These are phyloP conservation scores for Wickerhamomyces bisporus DNA, from an alignment of 805 yeast species.

Conservation along the genomic window DNA sequence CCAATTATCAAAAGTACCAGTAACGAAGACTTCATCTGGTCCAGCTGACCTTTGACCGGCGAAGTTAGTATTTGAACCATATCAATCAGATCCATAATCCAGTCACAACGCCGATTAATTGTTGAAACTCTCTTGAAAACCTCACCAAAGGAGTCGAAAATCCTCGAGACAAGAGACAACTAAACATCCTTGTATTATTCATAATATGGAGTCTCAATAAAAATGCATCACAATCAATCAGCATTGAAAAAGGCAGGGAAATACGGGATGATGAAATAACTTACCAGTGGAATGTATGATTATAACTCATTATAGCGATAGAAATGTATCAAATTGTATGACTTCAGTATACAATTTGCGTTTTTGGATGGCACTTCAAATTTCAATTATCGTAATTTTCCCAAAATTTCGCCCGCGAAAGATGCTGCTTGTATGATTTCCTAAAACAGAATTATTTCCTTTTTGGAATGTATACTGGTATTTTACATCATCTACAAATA, in stretches of 20 bases:
- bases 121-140: neutral
- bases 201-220: too few species aligned
- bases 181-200: neutral
- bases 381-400: too few species aligned
- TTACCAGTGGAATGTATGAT: conserved; percentile 13
- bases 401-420: too few species aligned
- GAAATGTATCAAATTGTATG: neutral
- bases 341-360: neutral
- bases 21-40: conserved; percentile 52
- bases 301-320: conserved; percentile 8
- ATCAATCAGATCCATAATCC: too few species aligned
- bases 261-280: too few species aligned
- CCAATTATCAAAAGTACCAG: conserved; percentile 74
- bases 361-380: neutral
- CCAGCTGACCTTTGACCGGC: conserved; percentile 40
- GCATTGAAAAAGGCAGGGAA: too few species aligned
- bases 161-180: too few species aligned
- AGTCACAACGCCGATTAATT: too few species aligned
- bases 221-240: too few species aligned
- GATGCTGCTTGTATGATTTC: neutral
- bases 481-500: too few species aligned
- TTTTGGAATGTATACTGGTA: too few species aligned
- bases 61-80: too few species aligned
- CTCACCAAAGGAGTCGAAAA: neutral
- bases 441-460: neutral